Evolutionary conservation across 129 eudicot species (phyloP).

Genomic region (Solidago caesia): DNA sequence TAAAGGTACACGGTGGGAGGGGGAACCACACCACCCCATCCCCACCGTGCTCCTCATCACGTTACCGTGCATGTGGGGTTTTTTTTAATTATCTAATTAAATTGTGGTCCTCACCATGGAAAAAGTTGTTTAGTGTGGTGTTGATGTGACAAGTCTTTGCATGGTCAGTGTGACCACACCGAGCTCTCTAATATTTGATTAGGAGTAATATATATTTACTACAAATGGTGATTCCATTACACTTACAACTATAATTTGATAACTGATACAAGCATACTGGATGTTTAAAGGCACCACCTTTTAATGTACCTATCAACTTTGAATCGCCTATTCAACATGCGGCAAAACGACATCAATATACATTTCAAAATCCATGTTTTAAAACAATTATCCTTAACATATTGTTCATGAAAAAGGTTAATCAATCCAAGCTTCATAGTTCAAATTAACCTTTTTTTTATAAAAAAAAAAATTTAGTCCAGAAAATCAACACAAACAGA

Average conservation of each 20-base stretch:
- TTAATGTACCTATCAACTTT: neutral
- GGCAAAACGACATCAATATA: neutral
- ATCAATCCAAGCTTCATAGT: conserved; percentile 17
- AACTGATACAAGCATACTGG: neutral
- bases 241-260: neutral
- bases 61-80: too few relatives aligned
- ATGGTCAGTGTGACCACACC: too few relatives aligned
- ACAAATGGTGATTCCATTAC: neutral
- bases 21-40: too few relatives aligned
- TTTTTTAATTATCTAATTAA: too few relatives aligned
- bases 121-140: too few relatives aligned
- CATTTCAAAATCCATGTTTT: neutral
- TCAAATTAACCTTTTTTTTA: neutral
- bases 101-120: too few relatives aligned
- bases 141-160: too few relatives aligned
- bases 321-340: neutral
- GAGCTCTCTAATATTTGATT: too few relatives aligned
- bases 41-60: too few relatives aligned
- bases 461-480: neutral
- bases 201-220: too few relatives aligned
- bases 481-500: neutral
- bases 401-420: neutral
- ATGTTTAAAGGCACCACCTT: conserved; percentile 9
- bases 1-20: too few relatives aligned
- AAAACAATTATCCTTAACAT: neutral